Evolutionary conservation across 1,139 yeast genomes (phyloP), one percentile per base, ranked within the genome.

Genomic region (Debaryomyces sp.): DNA sequence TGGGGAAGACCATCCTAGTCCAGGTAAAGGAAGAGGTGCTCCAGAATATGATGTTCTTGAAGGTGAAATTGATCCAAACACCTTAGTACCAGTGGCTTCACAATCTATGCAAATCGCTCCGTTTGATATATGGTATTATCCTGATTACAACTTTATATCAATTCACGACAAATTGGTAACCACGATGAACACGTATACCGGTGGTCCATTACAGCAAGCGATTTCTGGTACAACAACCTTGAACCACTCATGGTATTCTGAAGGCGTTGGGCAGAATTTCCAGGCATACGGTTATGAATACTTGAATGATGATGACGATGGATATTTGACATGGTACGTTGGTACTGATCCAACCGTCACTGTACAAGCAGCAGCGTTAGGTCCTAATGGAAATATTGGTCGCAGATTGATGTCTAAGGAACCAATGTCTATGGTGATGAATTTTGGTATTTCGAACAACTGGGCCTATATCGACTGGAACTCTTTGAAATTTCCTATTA

Each of bases 391-490:
- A 52, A 90, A 90, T 62, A 70, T 90, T 50, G 92, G 84, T 15
- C 81, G 85, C 82, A 80, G 97, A 62, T 65, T 77, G 49, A 78
- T 90, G 42, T 78, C 94, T 15, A 84, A 86, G 64, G 97, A 90
- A 64, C 97, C 97, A 51, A 88, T 90, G 96, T 77, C 90, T 2
- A 73, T 90, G 33, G 73, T 90, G 54, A 63, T 89, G 74, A 89
- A 89, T 64, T 67, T 89, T 66, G 96, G 95, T 66, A 68, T 89
- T 45, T 89, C 96, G 6, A 83, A 84, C 54, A 81, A 83, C 48
- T 89, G 96, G 96, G 86, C 89, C 1, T 85, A 86, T 63, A 88
- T 89, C 54, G 88, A 87, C 64, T 88, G 96, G 95, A 76, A 80
- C 32, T 73, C 82, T 12, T 67, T 89, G 41, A 63, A 67, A 36